Percentiles rank a stretch among this genome's conserved stretches.
phyloP scores from a whole-genome alignment of 2,329 filamentous ascomycete genomes.

The Thielaviopsis punctulata region DNA sequence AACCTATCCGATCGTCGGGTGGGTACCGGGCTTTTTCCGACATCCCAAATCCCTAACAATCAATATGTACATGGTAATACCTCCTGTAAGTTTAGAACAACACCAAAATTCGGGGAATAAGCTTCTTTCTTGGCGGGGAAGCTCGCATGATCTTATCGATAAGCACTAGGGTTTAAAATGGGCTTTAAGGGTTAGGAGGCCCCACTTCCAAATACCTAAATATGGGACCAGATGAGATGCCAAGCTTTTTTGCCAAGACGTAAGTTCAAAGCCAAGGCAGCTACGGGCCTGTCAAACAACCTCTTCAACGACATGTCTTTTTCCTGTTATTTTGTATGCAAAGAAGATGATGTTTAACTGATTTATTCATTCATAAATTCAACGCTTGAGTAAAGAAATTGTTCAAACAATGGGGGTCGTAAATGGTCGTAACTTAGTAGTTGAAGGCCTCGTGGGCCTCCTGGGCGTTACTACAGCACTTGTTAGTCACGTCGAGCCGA shows the following conservation, averaged over 20 bases:
- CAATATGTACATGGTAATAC: no score
- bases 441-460: conserved; percentile 8
- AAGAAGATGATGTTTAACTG: neutral
- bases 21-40: no score
- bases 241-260: neutral
- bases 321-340: neutral
- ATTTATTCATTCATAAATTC: neutral
- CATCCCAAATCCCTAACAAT: no score
- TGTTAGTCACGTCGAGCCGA: neutral
- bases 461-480: neutral
- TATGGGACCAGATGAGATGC: no score
- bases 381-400: neutral
- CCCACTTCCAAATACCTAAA: no score
- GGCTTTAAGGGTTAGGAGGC: no score
- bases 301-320: neutral
- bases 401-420: neutral
- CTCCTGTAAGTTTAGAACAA: no score
- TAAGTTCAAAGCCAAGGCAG: neutral
- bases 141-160: no score
- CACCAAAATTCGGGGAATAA: no score
- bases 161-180: no score
- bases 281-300: neutral
- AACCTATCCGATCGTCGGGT: no score
- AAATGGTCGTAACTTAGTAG: conserved; percentile 6
- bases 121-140: no score